These are phyloP conservation scores for Nakazawaea pomicola DNA, from an alignment of 805 yeast species.

Conservation along the genomic window DNA sequence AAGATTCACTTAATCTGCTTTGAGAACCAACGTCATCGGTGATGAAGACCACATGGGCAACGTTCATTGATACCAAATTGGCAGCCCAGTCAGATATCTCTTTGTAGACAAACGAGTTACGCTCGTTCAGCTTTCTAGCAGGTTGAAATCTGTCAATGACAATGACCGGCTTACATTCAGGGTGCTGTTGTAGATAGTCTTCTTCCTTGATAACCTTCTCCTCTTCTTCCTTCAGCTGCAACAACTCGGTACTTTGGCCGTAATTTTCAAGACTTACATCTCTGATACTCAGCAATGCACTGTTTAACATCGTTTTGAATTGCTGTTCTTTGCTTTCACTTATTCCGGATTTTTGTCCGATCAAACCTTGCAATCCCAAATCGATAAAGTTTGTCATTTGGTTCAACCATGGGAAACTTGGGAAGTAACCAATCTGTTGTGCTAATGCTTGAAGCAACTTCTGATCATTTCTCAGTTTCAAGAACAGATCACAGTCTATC, in stretches of 20 bases:
- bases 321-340: conserved; percentile 81
- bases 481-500: conserved; percentile 74
- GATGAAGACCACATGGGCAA: conserved; percentile 85
- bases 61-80: conserved; percentile 62
- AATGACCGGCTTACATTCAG: conserved; percentile 79
- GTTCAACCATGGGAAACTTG: conserved; percentile 91
- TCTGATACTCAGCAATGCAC: conserved; percentile 70
- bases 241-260: too few relatives aligned
- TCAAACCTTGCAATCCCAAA: conserved; percentile 80
- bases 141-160: conserved; percentile 70
- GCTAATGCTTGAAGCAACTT: conserved; percentile 66
- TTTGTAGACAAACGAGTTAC: conserved; percentile 62
- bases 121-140: conserved; percentile 47
- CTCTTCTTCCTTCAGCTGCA: conserved; percentile 17
- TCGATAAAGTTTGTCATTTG: conserved; percentile 75
- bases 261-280: conserved; percentile 50
- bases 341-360: conserved; percentile 91
- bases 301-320: conserved; percentile 70
- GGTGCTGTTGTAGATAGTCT: conserved; percentile 78
- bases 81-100: conserved; percentile 90
- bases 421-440: conserved; percentile 80
- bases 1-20: conserved; percentile 59
- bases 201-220: conserved; percentile 52
- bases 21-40: conserved; percentile 82
- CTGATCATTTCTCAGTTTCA: conserved; percentile 70